A percentile compares a stretch with the other conserved stretches of the same genome.
Evolutionary conservation across 768 basidiomycete species (phyloP).

Genomic region (Amanita muscaria): DNA sequence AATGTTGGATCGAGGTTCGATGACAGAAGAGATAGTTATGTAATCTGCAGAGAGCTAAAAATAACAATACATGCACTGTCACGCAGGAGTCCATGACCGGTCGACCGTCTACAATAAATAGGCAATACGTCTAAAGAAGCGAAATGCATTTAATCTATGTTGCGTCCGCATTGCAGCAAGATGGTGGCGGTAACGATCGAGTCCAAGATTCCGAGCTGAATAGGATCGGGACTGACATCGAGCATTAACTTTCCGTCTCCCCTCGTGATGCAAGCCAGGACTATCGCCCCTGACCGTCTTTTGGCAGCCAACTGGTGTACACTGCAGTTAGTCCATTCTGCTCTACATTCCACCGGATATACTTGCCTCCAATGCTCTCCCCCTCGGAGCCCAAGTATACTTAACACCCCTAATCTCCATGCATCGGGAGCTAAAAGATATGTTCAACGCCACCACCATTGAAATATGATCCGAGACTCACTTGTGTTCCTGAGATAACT

Average conservation of each 20-base stretch:
- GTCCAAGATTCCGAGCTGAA: constrained; percentile 48
- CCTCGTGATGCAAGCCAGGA: constrained; percentile 44
- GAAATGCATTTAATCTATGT: constrained; percentile 38
- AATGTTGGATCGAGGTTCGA: no score
- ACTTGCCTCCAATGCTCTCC: constrained; percentile 45
- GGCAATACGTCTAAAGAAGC: not conserved
- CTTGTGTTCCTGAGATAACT: constrained; percentile 39
- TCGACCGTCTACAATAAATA: no score
- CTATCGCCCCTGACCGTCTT: constrained; percentile 21
- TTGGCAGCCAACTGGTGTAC: constrained; percentile 37
- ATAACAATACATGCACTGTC: no score
- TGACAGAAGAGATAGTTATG: no score
- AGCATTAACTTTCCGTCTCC: constrained; percentile 36
- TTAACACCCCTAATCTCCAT: constrained; percentile 43
- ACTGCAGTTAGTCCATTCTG: not conserved
- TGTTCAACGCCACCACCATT: constrained; percentile 7
- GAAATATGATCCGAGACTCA: constrained; percentile 10
- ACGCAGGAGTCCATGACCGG: no score
- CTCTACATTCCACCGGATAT: no score
- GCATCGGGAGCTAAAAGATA: constrained; percentile 29
- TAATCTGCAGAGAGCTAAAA: no score
- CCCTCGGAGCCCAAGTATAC: constrained; percentile 50
- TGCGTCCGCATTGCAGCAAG: constrained; percentile 52
- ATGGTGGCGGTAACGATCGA: constrained; percentile 40
- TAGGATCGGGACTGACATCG: constrained; percentile 47